A percentile compares a stretch with the other conserved stretches of the same genome.
Conservation (phyloP, 371 early-diverging fungal genomes). For the Chytridiales sp. region DNA sequence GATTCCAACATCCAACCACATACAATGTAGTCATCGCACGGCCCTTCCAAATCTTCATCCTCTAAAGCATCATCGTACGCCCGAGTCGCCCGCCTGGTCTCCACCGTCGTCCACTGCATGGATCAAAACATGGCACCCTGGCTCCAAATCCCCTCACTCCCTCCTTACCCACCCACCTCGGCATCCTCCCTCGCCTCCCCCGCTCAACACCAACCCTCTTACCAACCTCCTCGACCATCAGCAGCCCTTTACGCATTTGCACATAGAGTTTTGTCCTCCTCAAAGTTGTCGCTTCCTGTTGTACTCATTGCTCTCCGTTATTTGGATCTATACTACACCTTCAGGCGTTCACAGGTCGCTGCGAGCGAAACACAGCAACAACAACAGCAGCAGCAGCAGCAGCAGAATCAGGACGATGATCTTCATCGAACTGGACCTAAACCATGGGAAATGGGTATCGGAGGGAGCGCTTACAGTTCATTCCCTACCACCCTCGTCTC, state of each 20-base stretch:
- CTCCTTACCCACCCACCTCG: neutral
- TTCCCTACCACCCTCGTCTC: neutral
- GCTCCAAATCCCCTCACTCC: too few species aligned
- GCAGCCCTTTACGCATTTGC: conserved; percentile 26
- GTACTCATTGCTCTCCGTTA: conserved; percentile 18
- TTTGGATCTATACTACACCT: conserved; percentile 9
- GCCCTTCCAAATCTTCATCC: too few species aligned
- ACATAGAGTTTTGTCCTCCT: conserved; percentile 12
- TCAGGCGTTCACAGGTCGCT: neutral
- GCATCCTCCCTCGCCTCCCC: conserved; percentile 4
- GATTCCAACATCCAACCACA: too few species aligned
- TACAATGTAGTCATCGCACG: too few species aligned
- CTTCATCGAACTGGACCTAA: neutral
- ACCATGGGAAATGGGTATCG: neutral
- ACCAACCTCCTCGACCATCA: conserved; percentile 8
- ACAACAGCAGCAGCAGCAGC: too few species aligned
- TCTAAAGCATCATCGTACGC: conserved; percentile 20
- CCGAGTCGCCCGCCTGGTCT: conserved; percentile 21
- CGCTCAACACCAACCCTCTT: conserved; percentile 1
- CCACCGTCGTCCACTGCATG: conserved; percentile 21
- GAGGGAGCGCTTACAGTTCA: neutral
- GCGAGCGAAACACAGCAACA: too few species aligned
- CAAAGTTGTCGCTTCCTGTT: conserved; percentile 19
- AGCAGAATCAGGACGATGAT: too few species aligned
- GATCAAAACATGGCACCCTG: conserved; percentile 7